These are phyloP conservation scores for Pyrrhoderma lamaoense DNA, from an alignment of 1,284 basidiomycete species.

Conservation along the genomic window DNA sequence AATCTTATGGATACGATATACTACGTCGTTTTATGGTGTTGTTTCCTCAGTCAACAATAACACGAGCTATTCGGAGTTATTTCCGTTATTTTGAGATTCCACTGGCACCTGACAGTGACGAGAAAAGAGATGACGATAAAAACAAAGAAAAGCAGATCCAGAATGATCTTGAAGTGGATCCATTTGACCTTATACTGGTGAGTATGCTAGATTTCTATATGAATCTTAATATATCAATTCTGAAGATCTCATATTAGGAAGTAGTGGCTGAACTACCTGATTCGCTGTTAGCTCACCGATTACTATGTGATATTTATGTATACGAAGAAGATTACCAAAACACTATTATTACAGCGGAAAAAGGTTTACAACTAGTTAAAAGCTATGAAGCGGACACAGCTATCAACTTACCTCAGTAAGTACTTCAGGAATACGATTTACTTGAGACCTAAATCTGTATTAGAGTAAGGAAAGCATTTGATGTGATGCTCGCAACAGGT, in stretches of 20 bases:
- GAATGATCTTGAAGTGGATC: conserved; percentile 34
- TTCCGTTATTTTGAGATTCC: conserved; percentile 54
- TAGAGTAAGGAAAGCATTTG: conserved; percentile 56
- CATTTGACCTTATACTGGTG: conserved; percentile 50
- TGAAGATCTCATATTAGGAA: no score
- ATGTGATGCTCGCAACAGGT: conserved; percentile 60
- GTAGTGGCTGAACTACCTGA: conserved; percentile 41
- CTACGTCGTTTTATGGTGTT: conserved; percentile 61
- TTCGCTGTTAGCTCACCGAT: conserved; percentile 67
- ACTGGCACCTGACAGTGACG: conserved; percentile 34
- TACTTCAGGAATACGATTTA: conserved; percentile 15
- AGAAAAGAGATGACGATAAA: conserved; percentile 29
- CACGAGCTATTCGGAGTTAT: conserved; percentile 62
- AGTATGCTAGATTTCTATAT: conserved; percentile 20
- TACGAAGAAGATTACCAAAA: conserved; percentile 74
- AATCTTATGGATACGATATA: conserved; percentile 54
- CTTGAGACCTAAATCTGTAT: not conserved
- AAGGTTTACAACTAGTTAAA: conserved; percentile 54
- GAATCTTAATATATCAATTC: no score
- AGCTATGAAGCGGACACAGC: conserved; percentile 56
- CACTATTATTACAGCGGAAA: conserved; percentile 64
- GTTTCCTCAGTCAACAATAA: conserved; percentile 57
- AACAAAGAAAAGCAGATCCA: conserved; percentile 19
- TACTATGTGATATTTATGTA: conserved; percentile 68
- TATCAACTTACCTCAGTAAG: conserved; percentile 45